phyloP scores from a whole-genome alignment of 768 basidiomycete genomes.

The Lentinula edodes region DNA sequence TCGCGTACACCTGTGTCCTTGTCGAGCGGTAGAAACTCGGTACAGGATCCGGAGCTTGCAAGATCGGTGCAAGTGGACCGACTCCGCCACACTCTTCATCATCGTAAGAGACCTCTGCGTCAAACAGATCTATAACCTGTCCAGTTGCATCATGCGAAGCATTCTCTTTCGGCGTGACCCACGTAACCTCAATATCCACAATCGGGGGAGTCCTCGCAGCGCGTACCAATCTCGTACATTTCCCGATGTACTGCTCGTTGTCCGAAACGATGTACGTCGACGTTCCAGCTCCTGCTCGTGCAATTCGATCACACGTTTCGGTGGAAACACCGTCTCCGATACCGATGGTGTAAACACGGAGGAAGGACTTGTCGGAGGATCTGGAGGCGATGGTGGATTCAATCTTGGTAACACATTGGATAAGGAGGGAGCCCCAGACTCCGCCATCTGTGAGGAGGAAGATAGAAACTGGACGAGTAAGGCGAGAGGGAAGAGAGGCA shows the following conservation, averaged over 20 bases:
- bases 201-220: conserved; percentile 40
- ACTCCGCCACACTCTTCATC: neutral
- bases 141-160: neutral
- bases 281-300: conserved; percentile 45
- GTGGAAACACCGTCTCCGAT: conserved; percentile 48
- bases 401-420: neutral
- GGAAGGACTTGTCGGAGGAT: conserved; percentile 10
- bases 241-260: conserved; percentile 40
- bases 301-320: conserved; percentile 48
- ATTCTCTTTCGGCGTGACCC: conserved; percentile 23
- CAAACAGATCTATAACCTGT: conserved; percentile 12
- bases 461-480: conserved; percentile 33
- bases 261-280: conserved; percentile 36
- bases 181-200: conserved; percentile 44
- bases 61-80: conserved; percentile 23
- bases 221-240: conserved; percentile 43
- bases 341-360: conserved; percentile 49
- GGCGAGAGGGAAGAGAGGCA: conserved; percentile 19
- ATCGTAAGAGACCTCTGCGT: neutral
- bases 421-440: conserved; percentile 18
- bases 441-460: conserved; percentile 62
- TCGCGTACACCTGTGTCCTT: conserved; percentile 11
- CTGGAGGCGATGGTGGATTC: neutral
- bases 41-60: conserved; percentile 24
- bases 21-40: conserved; percentile 26